Evolutionary conservation across 2,329 filamentous ascomycete genomes (phyloP).

Genomic region (Grosmannia serpens): DNA sequence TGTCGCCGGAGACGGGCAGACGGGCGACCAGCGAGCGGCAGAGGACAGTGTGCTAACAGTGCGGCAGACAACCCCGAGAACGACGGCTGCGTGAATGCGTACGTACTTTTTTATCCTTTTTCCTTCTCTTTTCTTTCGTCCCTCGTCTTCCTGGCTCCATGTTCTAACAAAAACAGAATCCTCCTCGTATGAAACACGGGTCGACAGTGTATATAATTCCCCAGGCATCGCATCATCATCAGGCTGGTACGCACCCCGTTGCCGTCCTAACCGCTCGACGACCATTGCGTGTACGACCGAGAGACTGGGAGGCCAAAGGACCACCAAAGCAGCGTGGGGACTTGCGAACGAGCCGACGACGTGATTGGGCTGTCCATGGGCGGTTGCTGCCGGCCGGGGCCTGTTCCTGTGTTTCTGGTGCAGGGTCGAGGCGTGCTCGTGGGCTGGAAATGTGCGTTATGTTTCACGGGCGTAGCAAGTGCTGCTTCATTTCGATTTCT

Average conservation of each 20-base stretch:
- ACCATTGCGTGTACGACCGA: neutral
- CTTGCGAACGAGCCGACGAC: neutral
- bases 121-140: neutral
- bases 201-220: neutral
- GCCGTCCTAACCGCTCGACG: neutral
- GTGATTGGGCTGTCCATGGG: neutral
- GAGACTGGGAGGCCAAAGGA: neutral
- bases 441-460: neutral
- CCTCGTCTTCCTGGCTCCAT: neutral
- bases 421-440: neutral
- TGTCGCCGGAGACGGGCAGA: neutral
- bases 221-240: neutral
- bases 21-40: too few species aligned
- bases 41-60: neutral
- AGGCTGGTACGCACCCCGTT: neutral
- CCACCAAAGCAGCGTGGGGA: neutral
- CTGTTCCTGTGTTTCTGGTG: too few species aligned
- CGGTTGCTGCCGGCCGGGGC: neutral
- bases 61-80: constrained; percentile 14
- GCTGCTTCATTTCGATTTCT: neutral
- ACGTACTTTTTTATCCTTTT: neutral
- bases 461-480: neutral
- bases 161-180: neutral
- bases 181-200: constrained; percentile 2
- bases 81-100: constrained; percentile 14